Base-by-base conservation (phyloP, 768 basidiomycete species). In the Amanita thiersii region DNA sequence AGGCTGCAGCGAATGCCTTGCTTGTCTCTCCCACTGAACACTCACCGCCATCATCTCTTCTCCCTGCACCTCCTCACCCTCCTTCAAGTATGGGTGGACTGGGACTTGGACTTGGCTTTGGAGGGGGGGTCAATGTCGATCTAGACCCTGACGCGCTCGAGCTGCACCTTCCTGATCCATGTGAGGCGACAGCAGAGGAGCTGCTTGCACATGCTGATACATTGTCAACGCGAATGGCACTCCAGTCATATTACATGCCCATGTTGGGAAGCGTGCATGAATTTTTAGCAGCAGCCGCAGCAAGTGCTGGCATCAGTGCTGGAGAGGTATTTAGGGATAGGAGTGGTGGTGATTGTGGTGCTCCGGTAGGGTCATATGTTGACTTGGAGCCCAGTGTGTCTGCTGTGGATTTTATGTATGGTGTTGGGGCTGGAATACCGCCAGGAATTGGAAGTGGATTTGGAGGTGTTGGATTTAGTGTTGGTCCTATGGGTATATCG, bases 231-330 rank as follows among this genome's bases (percentile, higher is more conserved):
- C 70, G 73, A 47, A 72, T 79, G 66, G 70, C 73, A 17, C 58
- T 81, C 40, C 77, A 77, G 57, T 75, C 72, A 46, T 82, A 69
- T 50, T 81, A 81, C 55, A 62, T 75, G 56, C 77, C 81, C 39
- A 63, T 76, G 36, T 60, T 76, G 14, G 66, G 67, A 23, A 67
- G 69, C 47, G 63, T 70, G 41, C 69, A 69, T 52, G 68, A 64
- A 39, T 61, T 74, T 40, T 56, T 72, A 10, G 52, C 54, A n/a
- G 52, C 49, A 14, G 41, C 47, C 12, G 46, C 48, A 10, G 49
- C 43, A 10, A 40, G 38, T 33, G 43, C 42, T 32, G 45, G 45
- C 34, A 40, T 39, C 43, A 40, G 47, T 20, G 25, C 18, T 37
- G 43, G 48, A 35, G 17, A 46, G 47, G 34, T 45, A 44, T n/a